Conservation (phyloP, 83 land plant genomes). For the Picea abies region DNA sequence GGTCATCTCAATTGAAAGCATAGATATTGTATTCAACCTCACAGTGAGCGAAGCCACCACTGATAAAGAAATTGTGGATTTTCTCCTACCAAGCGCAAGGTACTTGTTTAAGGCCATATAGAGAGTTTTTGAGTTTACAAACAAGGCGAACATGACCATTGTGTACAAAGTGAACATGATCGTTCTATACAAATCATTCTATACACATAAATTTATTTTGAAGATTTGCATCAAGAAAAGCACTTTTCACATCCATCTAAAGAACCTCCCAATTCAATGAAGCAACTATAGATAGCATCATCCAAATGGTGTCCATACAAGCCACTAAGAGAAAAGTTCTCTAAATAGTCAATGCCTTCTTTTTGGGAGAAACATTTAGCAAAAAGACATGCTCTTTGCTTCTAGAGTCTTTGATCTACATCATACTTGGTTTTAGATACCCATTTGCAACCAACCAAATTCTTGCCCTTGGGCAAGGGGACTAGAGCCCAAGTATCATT, state of each 20-base stretch:
- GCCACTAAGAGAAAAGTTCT: conserved; percentile 18
- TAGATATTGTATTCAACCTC: conserved; percentile 8
- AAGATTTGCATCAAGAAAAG: conserved; percentile 21
- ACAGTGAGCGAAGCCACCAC: conserved; percentile 1
- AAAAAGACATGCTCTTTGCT: conserved; percentile 7
- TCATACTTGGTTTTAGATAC: conserved; percentile 14
- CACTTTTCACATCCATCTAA: conserved; percentile 29
- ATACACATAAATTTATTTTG: conserved; percentile 13
- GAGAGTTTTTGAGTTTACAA: conserved; percentile 12
- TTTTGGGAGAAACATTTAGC: conserved; percentile 25
- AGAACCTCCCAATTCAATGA: neutral
- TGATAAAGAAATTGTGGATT: neutral
- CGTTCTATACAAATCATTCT: neutral
- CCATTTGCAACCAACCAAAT: conserved; percentile 24
- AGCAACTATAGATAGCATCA: neutral
- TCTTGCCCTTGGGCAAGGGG: conserved; percentile 1
- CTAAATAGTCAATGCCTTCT: conserved; percentile 9
- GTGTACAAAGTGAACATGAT: no score
- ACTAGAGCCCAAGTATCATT: conserved; percentile 20
- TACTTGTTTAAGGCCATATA: conserved; percentile 24
- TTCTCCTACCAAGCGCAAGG: neutral
- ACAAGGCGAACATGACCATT: neutral
- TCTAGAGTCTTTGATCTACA: neutral
- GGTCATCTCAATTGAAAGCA: neutral
- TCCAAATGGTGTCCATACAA: conserved; percentile 6